phyloP scores from a whole-genome alignment of 2,329 filamentous ascomycete genomes.

The Hypoxylon sp. region DNA sequence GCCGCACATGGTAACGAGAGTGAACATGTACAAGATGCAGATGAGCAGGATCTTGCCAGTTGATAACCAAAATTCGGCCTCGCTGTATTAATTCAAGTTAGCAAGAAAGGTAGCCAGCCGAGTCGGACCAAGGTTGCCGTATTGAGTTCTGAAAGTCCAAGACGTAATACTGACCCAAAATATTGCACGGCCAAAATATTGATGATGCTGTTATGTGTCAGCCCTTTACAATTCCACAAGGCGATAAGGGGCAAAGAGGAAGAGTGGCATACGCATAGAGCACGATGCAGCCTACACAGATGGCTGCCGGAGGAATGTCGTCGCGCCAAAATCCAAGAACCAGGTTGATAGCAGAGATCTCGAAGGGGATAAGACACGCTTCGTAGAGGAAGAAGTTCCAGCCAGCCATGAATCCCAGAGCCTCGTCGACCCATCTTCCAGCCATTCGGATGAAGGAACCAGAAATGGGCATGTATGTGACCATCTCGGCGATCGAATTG shows the following conservation, averaged over 20 bases:
- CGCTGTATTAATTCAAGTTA: constrained; percentile 60
- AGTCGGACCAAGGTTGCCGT: not conserved
- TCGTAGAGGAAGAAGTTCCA: constrained; percentile 56
- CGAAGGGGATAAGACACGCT: constrained; percentile 52
- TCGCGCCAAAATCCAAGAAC: constrained; percentile 57
- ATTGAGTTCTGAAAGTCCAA: not conserved
- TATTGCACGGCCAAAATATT: constrained; percentile 46
- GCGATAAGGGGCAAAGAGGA: too few species aligned
- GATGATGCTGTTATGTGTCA: constrained; percentile 31
- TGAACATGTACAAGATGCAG: constrained; percentile 73
- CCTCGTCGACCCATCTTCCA: constrained; percentile 71
- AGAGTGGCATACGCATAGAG: constrained; percentile 51
- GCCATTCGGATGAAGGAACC: constrained; percentile 71
- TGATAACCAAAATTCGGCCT: constrained; percentile 75
- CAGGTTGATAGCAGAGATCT: constrained; percentile 51
- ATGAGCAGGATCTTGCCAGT: constrained; percentile 72
- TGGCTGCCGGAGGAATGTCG: constrained; percentile 55
- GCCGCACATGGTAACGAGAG: constrained; percentile 81
- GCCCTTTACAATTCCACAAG: not conserved
- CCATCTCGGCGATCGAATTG: constrained; percentile 73
- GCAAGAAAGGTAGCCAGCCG: constrained; percentile 6
- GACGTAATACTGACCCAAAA: constrained; percentile 39
- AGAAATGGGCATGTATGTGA: constrained; percentile 66
- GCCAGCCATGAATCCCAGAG: constrained; percentile 64
- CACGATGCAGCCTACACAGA: constrained; percentile 51